These are phyloP conservation scores for Salix viminalis DNA, from an alignment of 345 rosid genomes.

Conservation along the genomic window DNA sequence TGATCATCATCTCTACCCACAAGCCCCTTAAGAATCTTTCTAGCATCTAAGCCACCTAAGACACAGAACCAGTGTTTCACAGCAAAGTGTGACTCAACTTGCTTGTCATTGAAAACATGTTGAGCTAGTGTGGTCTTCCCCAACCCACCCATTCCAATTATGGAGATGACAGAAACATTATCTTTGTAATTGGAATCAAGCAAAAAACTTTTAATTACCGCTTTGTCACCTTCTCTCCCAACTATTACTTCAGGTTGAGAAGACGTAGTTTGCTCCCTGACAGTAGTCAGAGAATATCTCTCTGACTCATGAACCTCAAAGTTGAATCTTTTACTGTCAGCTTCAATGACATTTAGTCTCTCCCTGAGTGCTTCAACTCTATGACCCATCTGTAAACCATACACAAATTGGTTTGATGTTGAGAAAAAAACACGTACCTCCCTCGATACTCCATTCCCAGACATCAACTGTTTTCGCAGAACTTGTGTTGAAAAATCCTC, in stretches of 20 bases:
- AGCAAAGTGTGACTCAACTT: constrained; percentile 9
- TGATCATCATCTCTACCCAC: not conserved
- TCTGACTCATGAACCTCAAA: not conserved
- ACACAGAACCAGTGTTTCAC: constrained; percentile 20
- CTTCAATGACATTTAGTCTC: constrained; percentile 13
- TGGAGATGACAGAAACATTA: constrained; percentile 19
- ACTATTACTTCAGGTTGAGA: not conserved
- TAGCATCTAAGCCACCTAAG: constrained; percentile 8
- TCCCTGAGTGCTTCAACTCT: constrained; percentile 9
- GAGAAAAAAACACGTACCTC: constrained; percentile 9
- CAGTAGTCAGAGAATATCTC: too few species aligned
- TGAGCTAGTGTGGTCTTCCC: constrained; percentile 32
- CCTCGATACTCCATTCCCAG: not conserved
- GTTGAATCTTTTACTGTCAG: not conserved
- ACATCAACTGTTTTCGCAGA: not conserved
- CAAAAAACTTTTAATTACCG: not conserved
- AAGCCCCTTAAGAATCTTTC: not conserved
- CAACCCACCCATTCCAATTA: constrained; percentile 19
- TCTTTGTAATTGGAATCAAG: not conserved
- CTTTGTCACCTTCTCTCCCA: constrained; percentile 24
- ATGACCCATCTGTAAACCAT: constrained; percentile 6
- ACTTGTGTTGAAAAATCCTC: constrained; percentile 25
- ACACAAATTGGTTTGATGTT: not conserved
- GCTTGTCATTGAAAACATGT: constrained; percentile 12
- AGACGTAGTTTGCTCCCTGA: not conserved